phyloP scores from a whole-genome alignment of 1,284 basidiomycete species.

The Fomitopsis pinicola region DNA sequence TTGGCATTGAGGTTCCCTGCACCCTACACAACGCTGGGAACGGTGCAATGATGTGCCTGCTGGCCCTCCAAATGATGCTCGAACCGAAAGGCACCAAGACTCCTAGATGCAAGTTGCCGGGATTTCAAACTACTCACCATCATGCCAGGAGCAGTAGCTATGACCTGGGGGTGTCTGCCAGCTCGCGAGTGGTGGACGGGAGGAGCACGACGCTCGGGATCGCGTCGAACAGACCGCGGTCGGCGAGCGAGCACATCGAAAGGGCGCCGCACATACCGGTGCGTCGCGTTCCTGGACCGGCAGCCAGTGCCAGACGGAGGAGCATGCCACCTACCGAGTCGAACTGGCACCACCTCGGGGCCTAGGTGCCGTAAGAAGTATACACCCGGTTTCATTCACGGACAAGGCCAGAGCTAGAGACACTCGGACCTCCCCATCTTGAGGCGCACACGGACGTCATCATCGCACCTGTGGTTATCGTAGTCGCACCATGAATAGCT shows the following conservation, averaged over 20 bases:
- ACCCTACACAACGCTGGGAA: conserved; percentile 66
- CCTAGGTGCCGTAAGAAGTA: no score
- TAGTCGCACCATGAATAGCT: neutral
- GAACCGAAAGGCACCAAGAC: conserved; percentile 38
- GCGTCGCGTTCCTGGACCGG: neutral
- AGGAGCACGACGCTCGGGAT: neutral
- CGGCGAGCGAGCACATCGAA: neutral
- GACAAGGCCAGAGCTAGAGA: no score
- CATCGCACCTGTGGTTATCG: neutral
- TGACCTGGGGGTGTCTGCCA: neutral
- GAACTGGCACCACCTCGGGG: no score
- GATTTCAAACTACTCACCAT: neutral
- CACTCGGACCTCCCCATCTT: neutral
- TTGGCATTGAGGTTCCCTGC: conserved; percentile 39
- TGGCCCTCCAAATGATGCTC: conserved; percentile 60
- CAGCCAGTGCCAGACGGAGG: neutral
- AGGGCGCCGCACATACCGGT: neutral
- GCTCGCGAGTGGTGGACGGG: neutral
- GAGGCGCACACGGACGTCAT: neutral
- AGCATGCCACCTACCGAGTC: neutral
- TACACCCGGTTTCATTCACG: no score
- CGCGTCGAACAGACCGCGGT: neutral
- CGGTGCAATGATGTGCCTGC: conserved; percentile 61
- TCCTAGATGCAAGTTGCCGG: conserved; percentile 14
- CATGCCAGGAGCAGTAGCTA: neutral